Evolutionary conservation across 1,284 basidiomycete genomes (phyloP).

Genomic region (Phellinidium pouzarii): DNA sequence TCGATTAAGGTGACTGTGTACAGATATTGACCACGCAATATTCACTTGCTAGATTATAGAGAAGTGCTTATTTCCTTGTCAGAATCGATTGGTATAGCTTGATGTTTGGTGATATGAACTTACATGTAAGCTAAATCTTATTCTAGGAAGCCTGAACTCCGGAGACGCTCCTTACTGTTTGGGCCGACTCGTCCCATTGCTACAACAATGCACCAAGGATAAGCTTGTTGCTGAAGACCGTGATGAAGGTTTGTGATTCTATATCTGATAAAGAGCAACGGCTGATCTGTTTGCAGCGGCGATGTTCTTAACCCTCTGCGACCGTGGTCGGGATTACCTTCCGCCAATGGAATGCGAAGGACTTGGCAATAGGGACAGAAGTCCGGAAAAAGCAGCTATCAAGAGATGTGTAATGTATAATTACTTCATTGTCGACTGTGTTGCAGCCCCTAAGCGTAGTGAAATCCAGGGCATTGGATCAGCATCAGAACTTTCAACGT

Average conservation of each 20-base stretch:
- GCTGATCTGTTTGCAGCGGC: not conserved
- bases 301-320: conserved; percentile 9
- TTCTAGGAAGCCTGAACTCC: not conserved
- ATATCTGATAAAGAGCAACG: not conserved
- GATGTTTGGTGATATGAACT: not conserved
- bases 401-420: conserved; percentile 5
- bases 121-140: not conserved
- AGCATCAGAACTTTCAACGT: conserved; percentile 14
- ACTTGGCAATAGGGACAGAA: not conserved
- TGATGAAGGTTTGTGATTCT: not conserved
- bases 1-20: not conserved
- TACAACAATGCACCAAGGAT: conserved; percentile 11
- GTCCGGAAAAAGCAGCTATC: not conserved
- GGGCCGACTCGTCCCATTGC: not conserved
- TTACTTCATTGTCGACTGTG: not conserved
- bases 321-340: conserved; percentile 4
- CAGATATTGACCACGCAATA: too few relatives aligned
- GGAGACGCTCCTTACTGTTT: not conserved
- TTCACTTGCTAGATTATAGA: conserved; percentile 8
- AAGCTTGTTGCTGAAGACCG: conserved; percentile 1
- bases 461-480: conserved; percentile 9
- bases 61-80: conserved; percentile 1
- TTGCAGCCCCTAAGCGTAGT: not conserved
- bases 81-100: conserved; percentile 5
- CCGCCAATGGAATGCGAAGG: conserved; percentile 16